Base-by-base conservation (phyloP, 495 filamentous ascomycete species). In the Sabuloglossum arenarium region DNA sequence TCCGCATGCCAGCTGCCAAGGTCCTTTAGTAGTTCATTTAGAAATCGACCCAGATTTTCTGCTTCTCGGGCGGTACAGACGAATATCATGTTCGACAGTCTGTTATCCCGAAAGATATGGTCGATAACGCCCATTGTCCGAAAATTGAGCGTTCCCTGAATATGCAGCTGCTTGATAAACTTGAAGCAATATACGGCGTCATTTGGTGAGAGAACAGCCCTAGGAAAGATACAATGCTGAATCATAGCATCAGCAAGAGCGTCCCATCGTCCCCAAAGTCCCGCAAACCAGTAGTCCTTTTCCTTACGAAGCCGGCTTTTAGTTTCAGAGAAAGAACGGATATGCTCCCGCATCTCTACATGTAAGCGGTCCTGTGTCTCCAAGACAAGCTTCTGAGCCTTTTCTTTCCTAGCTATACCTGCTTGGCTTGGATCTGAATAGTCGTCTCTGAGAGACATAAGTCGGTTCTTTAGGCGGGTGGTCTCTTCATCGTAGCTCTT, bases 141-240 rank as follows among this genome's bases (percentile, higher is more conserved):
- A 70, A 99, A 95, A 57, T 88, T 87, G 1, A 85, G 80, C 0
- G 87, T 81, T 6, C 85, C 85, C 47, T 79, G 78, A 43, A 76
- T 77, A 67, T 99, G 93, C 30, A 97, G 75, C 59, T 84, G 87
- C 58, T 82, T 83, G 59, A 97, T 70, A 72, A 97, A 80, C 61
- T 78, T 78, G 66, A 88, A 91, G 55, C 77, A 81, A 66, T 85
- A 99, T 53, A 88, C 82, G 4, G 90, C 84, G 63, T 99, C 93
- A 28, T 83, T 70, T 2, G 86, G 79, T 0, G 89, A 95, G 19
- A 96, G 68, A 4, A 89, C 73, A 32, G 94, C 70, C 23, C 93
- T 81, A 11, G 93, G 91, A 27, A 96, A 67, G 56, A 99, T 80
- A 65, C 93, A 99, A 60, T 90, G 79, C 63, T 95, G 87, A 29